Percentiles rank a stretch among this genome's conserved stretches.
Evolutionary conservation across 805 yeast genomes (phyloP).

Genomic region (Lipomyces kockii): DNA sequence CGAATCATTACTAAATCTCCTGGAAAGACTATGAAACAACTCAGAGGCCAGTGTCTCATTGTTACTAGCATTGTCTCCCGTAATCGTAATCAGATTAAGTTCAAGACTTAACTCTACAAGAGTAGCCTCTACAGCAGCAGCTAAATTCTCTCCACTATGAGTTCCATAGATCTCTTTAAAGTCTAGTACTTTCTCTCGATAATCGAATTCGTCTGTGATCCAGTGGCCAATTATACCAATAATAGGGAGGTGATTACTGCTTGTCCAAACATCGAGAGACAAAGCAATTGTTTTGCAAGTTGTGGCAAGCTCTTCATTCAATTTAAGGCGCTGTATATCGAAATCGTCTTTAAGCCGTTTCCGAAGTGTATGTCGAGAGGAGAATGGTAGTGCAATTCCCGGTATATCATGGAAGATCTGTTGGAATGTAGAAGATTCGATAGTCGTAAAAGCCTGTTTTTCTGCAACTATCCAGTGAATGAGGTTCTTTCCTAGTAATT

Average conservation of each 20-base stretch:
- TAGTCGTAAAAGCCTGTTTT: not conserved
- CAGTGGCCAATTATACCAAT: conserved; percentile 7
- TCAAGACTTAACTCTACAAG: conserved; percentile 4
- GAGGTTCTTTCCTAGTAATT: conserved; percentile 1
- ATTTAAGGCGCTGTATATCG: not conserved
- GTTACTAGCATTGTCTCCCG: conserved; percentile 2
- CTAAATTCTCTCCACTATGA: conserved; percentile 2
- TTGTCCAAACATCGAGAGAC: conserved; percentile 11
- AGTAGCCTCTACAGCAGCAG: conserved; percentile 5
- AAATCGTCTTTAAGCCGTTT: not conserved
- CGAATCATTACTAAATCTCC: not conserved
- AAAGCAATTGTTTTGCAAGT: conserved; percentile 10
- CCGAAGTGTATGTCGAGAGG: not conserved
- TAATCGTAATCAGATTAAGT: conserved; percentile 5
- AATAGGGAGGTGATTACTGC: conserved; percentile 7
- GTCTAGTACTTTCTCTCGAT: conserved; percentile 1
- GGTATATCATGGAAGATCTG: conserved; percentile 4
- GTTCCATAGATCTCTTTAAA: conserved; percentile 3
- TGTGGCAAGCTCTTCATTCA: conserved; percentile 5
- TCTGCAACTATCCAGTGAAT: conserved; percentile 4
- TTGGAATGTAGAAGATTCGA: not conserved
- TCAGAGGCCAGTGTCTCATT: conserved; percentile 6
- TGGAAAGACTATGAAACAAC: not conserved
- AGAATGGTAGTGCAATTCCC: conserved; percentile 1
- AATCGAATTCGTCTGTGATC: conserved; percentile 4